These are phyloP conservation scores for Juglanconis oblonga DNA, from an alignment of 2,329 filamentous ascomycete species.

Conservation along the genomic window DNA sequence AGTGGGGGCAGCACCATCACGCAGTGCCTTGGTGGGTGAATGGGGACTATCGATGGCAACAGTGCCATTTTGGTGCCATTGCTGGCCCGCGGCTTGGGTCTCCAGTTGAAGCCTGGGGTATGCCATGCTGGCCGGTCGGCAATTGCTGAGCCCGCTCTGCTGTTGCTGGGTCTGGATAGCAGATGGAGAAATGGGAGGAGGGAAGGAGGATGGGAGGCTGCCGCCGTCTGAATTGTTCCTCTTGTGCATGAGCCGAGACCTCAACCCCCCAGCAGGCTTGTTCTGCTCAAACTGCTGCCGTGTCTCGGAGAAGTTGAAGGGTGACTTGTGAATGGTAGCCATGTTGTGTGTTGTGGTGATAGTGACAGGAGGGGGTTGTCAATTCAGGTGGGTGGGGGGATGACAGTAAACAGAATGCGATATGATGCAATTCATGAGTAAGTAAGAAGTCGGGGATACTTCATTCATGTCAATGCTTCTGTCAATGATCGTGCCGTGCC, in stretches of 20 bases:
- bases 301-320: constrained; percentile 18
- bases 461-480: constrained; percentile 8
- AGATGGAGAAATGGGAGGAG: constrained; percentile 1
- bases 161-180: not conserved
- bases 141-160: not conserved
- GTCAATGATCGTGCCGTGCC: not conserved
- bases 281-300: constrained; percentile 18
- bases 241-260: constrained; percentile 15
- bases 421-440: constrained; percentile 7
- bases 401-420: constrained; percentile 2
- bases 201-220: constrained; percentile 10
- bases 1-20: constrained; percentile 1
- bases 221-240: constrained; percentile 15
- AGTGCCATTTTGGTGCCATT: constrained; percentile 2
- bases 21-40: constrained; percentile 7
- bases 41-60: constrained; percentile 7
- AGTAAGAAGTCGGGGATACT: not conserved
- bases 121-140: constrained; percentile 7
- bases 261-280: constrained; percentile 10
- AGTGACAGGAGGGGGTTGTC: not conserved
- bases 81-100: constrained; percentile 3
- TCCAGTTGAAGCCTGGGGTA: constrained; percentile 12
- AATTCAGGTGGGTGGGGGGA: constrained; percentile 7
- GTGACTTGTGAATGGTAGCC: constrained; percentile 16
- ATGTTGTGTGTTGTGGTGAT: constrained; percentile 3